Evolutionary conservation across 192 early-diverging fungal genomes (phyloP), one percentile per base, ranked within the genome.

Genomic region (Coemansia sp.): DNA sequence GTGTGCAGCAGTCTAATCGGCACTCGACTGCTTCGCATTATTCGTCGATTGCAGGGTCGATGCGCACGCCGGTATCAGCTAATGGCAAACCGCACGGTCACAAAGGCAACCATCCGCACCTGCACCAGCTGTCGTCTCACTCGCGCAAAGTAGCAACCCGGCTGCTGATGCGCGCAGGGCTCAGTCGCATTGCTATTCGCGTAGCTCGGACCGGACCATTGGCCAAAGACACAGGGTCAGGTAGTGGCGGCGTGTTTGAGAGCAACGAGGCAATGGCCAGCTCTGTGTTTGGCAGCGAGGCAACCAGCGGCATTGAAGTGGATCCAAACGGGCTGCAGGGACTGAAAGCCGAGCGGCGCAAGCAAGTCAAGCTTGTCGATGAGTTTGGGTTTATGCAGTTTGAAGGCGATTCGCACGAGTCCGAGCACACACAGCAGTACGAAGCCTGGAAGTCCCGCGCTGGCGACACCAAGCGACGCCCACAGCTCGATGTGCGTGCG

Each of bases 151-250:
- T 79, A 9, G 76, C 76, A 28, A 79, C 72, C 36, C 76, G 76
- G 40, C 61, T 79, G 47, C 65, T 79, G 31, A 69, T 74, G 76
- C 71, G 76, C 12, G 76, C 76, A 4, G 76, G 76, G 6, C 61
- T 79, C 20, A 79, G 76, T 64, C 67, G 76, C 37, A 70, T 79
- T 18, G 76, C 76, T 20, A 70, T 79, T 15, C 76, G 76, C 25
- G 76, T 79, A 6, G 76, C 71, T 1, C 50, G 40, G 31, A 28
- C 63, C n/a, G 63, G 50, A n/a, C 38, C 64, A 25, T 3, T 37
- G 14, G 24, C 2, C 44, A 42, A 26, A 40, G 57, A 26, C 26
- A 5, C 47, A 6, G 21, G 3, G 48, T 49, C 44, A 21, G 23
- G n/a, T 17, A 20, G 26, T n/a, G 52, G 37, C 20, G 37, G 26